These are phyloP conservation scores for Castanea mollissima DNA, from an alignment of 306 rosid genomes.

Conservation along the genomic window DNA sequence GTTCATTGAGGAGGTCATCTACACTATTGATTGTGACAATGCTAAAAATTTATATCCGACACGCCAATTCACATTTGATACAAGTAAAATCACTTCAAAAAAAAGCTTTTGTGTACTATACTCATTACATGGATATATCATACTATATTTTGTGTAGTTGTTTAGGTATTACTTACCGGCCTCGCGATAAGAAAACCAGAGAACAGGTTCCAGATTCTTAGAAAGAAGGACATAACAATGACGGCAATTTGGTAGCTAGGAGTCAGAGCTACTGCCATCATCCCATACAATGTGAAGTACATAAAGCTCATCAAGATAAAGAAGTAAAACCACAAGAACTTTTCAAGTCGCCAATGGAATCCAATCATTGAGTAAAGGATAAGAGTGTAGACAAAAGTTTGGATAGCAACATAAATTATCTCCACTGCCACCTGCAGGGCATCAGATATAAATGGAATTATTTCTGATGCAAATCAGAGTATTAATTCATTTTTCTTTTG, in stretches of 20 bases:
- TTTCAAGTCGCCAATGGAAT: conserved; percentile 45
- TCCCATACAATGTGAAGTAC: conserved; percentile 62
- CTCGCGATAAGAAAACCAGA: conserved; percentile 51
- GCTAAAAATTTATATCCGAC: no score
- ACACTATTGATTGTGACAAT: no score
- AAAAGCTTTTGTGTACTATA: not conserved
- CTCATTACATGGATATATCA: not conserved
- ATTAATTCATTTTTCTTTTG: no score
- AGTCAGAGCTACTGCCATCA: conserved; percentile 61
- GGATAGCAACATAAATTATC: conserved; percentile 46
- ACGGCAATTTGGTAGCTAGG: conserved; percentile 58
- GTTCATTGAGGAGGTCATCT: no score
- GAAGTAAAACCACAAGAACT: conserved; percentile 61
- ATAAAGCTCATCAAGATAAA: conserved; percentile 45
- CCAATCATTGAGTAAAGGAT: conserved; percentile 60
- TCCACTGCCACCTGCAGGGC: conserved; percentile 53
- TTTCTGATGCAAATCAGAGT: not conserved
- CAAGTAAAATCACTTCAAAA: not conserved
- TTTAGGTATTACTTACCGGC: conserved; percentile 31
- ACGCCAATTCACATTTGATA: no score
- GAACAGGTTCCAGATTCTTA: conserved; percentile 58
- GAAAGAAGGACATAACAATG: conserved; percentile 49
- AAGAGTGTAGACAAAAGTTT: conserved; percentile 38
- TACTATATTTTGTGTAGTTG: not conserved
- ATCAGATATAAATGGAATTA: not conserved